These are phyloP conservation scores for Annulohypoxylon truncatum DNA, from an alignment of 2,329 filamentous ascomycete species.

Conservation along the genomic window DNA sequence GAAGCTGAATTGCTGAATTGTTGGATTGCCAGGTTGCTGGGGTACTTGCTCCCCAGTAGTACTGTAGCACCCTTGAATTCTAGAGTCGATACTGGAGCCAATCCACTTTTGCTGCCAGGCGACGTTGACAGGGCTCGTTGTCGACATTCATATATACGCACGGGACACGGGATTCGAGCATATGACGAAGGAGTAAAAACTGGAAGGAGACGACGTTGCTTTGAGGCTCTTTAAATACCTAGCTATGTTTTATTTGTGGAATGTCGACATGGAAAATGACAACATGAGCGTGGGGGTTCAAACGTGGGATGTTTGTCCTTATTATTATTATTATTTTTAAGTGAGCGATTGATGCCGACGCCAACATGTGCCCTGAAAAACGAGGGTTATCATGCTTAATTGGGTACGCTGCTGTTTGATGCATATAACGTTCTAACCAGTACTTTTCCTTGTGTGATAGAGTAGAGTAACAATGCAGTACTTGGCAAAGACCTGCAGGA, in stretches of 20 bases:
- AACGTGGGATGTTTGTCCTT: constrained; percentile 45
- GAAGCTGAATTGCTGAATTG: not conserved
- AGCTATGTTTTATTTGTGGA: constrained; percentile 47
- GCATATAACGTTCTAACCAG: not conserved
- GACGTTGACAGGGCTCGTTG: not conserved
- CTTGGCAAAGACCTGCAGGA: too few relatives aligned
- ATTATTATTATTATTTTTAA: constrained; percentile 5
- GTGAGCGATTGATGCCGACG: constrained; percentile 30
- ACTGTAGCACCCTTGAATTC: not conserved
- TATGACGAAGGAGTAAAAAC: constrained; percentile 36
- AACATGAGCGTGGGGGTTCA: constrained; percentile 50
- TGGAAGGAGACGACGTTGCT: constrained; percentile 47
- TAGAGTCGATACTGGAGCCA: constrained; percentile 11
- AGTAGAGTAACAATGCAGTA: not conserved
- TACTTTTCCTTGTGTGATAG: too few relatives aligned
- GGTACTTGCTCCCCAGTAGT: constrained; percentile 3
- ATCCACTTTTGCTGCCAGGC: constrained; percentile 22
- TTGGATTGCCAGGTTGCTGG: not conserved
- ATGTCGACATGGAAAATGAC: constrained; percentile 50
- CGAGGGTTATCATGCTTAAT: constrained; percentile 3
- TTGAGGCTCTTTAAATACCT: constrained; percentile 49
- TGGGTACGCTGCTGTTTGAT: not conserved
- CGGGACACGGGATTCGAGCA: constrained; percentile 36
- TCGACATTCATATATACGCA: constrained; percentile 23
- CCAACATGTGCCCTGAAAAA: constrained; percentile 3